Evolutionary conservation across 306 rosid genomes (phyloP).

Genomic region (Quercus variabilis): DNA sequence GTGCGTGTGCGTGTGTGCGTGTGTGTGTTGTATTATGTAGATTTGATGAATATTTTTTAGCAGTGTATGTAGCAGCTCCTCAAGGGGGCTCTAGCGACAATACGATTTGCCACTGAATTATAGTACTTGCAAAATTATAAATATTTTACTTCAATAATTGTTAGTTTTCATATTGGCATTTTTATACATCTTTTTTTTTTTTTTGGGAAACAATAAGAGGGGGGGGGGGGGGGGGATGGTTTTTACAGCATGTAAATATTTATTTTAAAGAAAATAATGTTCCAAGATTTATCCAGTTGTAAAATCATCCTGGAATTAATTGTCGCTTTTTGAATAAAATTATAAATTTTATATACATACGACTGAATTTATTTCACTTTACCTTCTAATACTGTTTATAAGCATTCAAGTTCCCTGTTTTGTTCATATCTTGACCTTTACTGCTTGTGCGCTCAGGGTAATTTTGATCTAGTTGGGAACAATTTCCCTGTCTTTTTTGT

Average conservation of each 20-base stretch:
- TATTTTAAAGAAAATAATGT: background rate
- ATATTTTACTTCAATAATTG: no score
- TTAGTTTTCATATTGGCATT: background rate
- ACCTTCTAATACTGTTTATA: background rate
- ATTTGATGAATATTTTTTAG: no score
- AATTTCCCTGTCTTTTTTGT: slow-evolving; percentile 83
- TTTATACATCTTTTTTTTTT: background rate
- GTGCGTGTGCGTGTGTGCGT: no score
- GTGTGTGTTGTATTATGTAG: no score
- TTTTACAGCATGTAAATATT: background rate
- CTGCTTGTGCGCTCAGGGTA: slow-evolving; percentile 58
- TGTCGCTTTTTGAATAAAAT: background rate
- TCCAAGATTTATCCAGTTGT: background rate
- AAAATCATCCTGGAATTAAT: background rate
- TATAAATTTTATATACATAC: background rate
- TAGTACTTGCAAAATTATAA: no score
- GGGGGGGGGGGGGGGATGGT: background rate
- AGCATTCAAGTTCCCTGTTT: background rate
- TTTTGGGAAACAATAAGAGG: background rate
- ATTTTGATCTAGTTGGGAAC: slow-evolving; percentile 91
- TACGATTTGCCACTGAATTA: no score
- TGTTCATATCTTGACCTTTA: background rate
- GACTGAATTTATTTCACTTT: background rate
- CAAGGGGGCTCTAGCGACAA: no score
- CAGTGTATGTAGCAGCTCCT: no score